Conservation (phyloP, 2,329 filamentous ascomycete genomes). For the Botrytis cinerea region DNA sequence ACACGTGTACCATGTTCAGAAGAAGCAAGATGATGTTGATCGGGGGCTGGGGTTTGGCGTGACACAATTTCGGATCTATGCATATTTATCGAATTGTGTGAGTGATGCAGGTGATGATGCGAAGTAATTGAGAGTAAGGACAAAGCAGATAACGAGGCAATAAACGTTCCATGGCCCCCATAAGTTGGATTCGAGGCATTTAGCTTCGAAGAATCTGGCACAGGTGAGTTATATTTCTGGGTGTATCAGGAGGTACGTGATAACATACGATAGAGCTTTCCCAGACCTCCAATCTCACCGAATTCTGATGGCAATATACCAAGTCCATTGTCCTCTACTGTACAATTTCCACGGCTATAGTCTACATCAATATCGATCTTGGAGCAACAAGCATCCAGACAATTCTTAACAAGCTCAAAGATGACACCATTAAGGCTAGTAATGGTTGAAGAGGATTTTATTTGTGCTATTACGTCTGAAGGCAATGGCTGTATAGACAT, state of each 20-base stretch:
- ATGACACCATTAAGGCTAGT: slow-evolving; percentile 72
- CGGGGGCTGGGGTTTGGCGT: slow-evolving; percentile 61
- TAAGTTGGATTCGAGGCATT: slow-evolving; percentile 51
- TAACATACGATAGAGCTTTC: slow-evolving; percentile 69
- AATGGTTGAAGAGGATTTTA: slow-evolving; percentile 83
- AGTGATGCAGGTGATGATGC: slow-evolving; percentile 59
- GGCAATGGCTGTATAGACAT: slow-evolving; percentile 70
- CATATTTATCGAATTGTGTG: slow-evolving; percentile 65
- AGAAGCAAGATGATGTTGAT: slow-evolving; percentile 56
- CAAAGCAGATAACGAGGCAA: slow-evolving; percentile 74
- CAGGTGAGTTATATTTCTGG: slow-evolving; percentile 27
- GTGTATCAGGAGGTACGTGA: slow-evolving; percentile 9
- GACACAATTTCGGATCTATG: slow-evolving; percentile 69
- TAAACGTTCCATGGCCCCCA: slow-evolving; percentile 71
- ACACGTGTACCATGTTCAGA: slow-evolving; percentile 73
- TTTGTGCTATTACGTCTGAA: slow-evolving; percentile 69
- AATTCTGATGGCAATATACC: slow-evolving; percentile 80
- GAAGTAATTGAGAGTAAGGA: slow-evolving; percentile 79
- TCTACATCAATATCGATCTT: slow-evolving; percentile 72
- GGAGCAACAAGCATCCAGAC: slow-evolving; percentile 75
- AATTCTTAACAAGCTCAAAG: slow-evolving; percentile 75
- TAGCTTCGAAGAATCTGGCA: slow-evolving; percentile 76
- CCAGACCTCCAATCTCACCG: slow-evolving; percentile 65
- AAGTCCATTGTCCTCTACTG: slow-evolving; percentile 79
- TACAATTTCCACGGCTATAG: slow-evolving; percentile 72